Evolutionary conservation across 805 yeast species (phyloP), one percentile per base, ranked within the genome.

Genomic region (Barnettozyma botsteinii): DNA sequence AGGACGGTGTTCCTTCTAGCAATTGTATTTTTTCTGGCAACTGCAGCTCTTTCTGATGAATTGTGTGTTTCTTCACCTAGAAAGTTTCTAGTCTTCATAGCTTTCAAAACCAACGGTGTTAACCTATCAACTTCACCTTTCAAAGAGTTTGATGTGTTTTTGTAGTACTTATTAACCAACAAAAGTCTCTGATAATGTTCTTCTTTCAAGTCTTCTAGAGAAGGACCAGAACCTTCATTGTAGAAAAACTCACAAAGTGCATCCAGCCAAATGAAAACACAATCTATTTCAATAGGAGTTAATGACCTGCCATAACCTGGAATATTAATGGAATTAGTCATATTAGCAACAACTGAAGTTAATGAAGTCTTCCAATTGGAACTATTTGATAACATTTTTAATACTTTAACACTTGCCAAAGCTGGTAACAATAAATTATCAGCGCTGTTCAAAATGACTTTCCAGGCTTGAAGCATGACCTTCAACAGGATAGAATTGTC

Each of bases 391-490:
- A 49, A 40, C 12, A 49, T 39, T 8, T 52, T 51, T 12, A 40
- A 43, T 7, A 52, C 55, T 40, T 60, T 60, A 24, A 64, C 65
- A 51, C 71, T 64, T 11, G 79, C 70, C 23, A 87, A 58, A 17
- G 85, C 77, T 0, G 98, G 98, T 6, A 91, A 61, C 4, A 88
- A 57, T 14, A 91, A 63, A 28, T 69, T 72, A 52, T 87, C 96
- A 1, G 91, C 83, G 19, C 79, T 69, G 3, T 67, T 61, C 7
- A 91, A 65, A 2, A 87, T 77, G 11, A 77, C 78, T n/a, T 66
- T 63, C 98, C 98, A 91, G 0, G 91, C 76, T 37, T 80, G 81
- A 1, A 81, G 53, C 84, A 86, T 82, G 0, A 85, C 85, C 47
- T 75, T 73, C 37, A 73, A 55, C 14, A 82, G 60, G 25, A 82